phyloP scores from a whole-genome alignment of 495 filamentous ascomycete genomes.

The Amphirosellinia nigrospora region DNA sequence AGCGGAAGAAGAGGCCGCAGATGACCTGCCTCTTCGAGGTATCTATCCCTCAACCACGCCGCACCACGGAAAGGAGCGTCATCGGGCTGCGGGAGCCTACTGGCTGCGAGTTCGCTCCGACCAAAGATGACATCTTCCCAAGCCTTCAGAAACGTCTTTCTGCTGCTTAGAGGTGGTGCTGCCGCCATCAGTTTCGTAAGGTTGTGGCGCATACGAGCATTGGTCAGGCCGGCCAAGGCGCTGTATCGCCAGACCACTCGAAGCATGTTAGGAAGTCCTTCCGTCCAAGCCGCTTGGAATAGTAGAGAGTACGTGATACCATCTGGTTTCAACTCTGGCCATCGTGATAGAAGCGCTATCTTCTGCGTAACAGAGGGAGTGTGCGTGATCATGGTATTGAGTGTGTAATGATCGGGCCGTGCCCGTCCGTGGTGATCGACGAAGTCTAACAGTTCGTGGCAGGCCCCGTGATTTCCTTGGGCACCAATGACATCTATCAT shows the following conservation, averaged over 20 bases:
- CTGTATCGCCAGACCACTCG: slow-evolving; percentile 49
- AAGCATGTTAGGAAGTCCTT: slow-evolving; percentile 42
- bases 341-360: slow-evolving; percentile 30
- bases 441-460: slow-evolving; percentile 33
- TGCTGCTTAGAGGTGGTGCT: background rate
- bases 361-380: slow-evolving; percentile 32
- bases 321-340: slow-evolving; percentile 29
- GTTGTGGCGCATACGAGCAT: slow-evolving; percentile 31
- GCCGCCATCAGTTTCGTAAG: slow-evolving; percentile 30
- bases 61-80: background rate
- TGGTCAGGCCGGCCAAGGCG: slow-evolving; percentile 26
- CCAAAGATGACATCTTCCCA: slow-evolving; percentile 39
- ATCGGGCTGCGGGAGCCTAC: background rate
- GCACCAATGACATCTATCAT: slow-evolving; percentile 41
- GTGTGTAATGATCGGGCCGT: slow-evolving; percentile 33
- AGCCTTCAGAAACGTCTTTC: slow-evolving; percentile 23
- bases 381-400: slow-evolving; percentile 48
- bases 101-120: slow-evolving; percentile 25
- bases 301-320: slow-evolving; percentile 37
- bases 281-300: slow-evolving; percentile 39
- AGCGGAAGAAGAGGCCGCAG: slow-evolving; percentile 13
- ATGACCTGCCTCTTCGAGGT: slow-evolving; percentile 8
- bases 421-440: slow-evolving; percentile 24
- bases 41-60: slow-evolving; percentile 24
- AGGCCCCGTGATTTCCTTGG: slow-evolving; percentile 35